A percentile compares a stretch with the other conserved stretches of the same genome.
These are phyloP conservation scores for Coffea canephora DNA, from an alignment of 257 asterid genomes.

Conservation along the genomic window DNA sequence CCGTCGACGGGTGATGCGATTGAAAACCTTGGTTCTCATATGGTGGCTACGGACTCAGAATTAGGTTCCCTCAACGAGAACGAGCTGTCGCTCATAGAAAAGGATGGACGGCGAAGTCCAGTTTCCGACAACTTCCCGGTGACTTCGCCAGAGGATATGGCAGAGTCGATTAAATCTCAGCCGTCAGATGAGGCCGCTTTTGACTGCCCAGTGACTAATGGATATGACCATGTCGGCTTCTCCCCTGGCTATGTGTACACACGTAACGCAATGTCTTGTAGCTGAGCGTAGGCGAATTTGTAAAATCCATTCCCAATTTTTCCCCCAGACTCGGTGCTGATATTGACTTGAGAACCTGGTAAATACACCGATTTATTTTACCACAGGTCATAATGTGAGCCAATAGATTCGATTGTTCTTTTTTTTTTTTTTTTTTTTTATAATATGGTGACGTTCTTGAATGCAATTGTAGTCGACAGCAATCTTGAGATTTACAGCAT, in stretches of 20 bases:
- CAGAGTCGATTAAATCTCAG: background rate
- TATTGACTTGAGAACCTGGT: background rate
- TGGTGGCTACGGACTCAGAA: background rate
- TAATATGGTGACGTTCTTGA: no score
- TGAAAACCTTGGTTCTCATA: background rate
- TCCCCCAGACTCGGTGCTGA: no score
- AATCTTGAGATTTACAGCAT: no score
- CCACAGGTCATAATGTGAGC: background rate
- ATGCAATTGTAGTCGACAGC: no score
- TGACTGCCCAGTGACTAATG: slow-evolving; percentile 18
- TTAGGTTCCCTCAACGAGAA: background rate
- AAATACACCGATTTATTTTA: background rate
- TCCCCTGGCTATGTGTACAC: slow-evolving; percentile 1
- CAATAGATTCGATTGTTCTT: background rate
- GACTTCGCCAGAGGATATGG: slow-evolving; percentile 12
- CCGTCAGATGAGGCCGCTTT: background rate
- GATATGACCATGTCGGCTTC: slow-evolving; percentile 9
- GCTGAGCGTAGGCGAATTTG: background rate
- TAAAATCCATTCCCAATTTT: background rate
- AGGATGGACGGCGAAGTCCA: slow-evolving; percentile 3
- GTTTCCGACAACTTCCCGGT: background rate
- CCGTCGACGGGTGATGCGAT: background rate
- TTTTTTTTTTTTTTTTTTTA: no score
- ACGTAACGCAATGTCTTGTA: slow-evolving; percentile 7
- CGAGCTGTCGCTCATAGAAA: background rate